phyloP scores from a whole-genome alignment of 2,329 filamentous ascomycete species.

The Fusarium stilboides region DNA sequence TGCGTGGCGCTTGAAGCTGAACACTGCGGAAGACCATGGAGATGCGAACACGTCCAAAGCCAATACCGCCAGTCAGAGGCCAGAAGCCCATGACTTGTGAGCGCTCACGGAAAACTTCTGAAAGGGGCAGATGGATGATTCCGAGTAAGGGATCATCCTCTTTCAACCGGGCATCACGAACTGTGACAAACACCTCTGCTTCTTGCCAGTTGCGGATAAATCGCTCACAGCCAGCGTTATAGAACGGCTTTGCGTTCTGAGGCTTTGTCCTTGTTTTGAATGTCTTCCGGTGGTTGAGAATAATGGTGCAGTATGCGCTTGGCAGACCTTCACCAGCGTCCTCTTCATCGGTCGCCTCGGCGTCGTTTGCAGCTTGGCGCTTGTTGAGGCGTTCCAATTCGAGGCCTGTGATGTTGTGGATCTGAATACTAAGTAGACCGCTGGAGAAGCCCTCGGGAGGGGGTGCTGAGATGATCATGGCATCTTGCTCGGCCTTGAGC shows the following conservation, averaged over 20 bases:
- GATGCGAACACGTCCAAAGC: slow-evolving; percentile 77
- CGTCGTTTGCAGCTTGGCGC: slow-evolving; percentile 61
- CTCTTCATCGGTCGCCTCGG: slow-evolving; percentile 68
- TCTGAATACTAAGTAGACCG: slow-evolving; percentile 78
- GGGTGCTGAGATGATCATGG: slow-evolving; percentile 77
- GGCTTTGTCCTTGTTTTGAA: slow-evolving; percentile 83
- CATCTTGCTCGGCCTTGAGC: slow-evolving; percentile 71
- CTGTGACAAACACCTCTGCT: slow-evolving; percentile 77
- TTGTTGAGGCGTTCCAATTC: slow-evolving; percentile 74
- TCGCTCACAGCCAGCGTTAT: slow-evolving; percentile 82
- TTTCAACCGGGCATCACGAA: slow-evolving; percentile 77
- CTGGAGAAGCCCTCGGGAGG: slow-evolving; percentile 74
- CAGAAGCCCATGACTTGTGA: slow-evolving; percentile 77
- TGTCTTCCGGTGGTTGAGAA: slow-evolving; percentile 78
- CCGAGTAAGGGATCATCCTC: slow-evolving; percentile 80
- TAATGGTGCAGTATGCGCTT: slow-evolving; percentile 80
- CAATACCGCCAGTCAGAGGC: slow-evolving; percentile 80
- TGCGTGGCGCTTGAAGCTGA: slow-evolving; percentile 71
- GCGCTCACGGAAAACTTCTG: slow-evolving; percentile 72
- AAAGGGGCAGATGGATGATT: slow-evolving; percentile 77
- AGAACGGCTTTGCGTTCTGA: slow-evolving; percentile 84
- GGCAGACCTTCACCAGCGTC: slow-evolving; percentile 76
- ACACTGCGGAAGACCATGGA: slow-evolving; percentile 82
- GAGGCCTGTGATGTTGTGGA: slow-evolving; percentile 80
- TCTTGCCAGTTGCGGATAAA: slow-evolving; percentile 79